Conservation (phyloP, 139 green algal species). For the Picochlorum sp. region DNA sequence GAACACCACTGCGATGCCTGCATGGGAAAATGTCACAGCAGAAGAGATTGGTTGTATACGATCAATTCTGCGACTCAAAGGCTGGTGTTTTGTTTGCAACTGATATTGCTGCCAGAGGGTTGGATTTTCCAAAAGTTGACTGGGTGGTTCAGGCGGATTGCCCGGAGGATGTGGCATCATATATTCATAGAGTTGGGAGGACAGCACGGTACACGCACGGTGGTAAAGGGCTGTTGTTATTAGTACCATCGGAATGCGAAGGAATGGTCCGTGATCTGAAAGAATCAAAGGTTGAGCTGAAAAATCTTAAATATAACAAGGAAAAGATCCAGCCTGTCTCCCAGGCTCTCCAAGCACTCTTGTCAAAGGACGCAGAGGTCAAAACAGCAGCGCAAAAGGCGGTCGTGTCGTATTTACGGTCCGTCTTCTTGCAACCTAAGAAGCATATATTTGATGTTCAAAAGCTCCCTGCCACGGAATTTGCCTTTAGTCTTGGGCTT, state of each 20-base stretch:
- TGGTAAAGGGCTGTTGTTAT: slow-evolving; percentile 69
- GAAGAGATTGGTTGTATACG: slow-evolving; percentile 75
- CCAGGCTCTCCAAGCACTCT: slow-evolving; percentile 68
- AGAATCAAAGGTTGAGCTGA: slow-evolving; percentile 75
- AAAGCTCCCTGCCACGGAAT: slow-evolving; percentile 60
- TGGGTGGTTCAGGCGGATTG: slow-evolving; percentile 99
- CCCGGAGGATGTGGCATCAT: slow-evolving; percentile 82
- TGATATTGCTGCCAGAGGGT: slow-evolving; percentile 89
- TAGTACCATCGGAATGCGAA: slow-evolving; percentile 58
- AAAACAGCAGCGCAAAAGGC: slow-evolving; percentile 82
- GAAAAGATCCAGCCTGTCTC: slow-evolving; percentile 60
- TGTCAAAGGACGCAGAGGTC: slow-evolving; percentile 78
- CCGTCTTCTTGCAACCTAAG: slow-evolving; percentile 76
- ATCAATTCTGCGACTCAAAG: slow-evolving; percentile 72
- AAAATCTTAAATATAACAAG: slow-evolving; percentile 70
- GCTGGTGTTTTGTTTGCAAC: slow-evolving; percentile 88
- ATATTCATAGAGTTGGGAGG: slow-evolving; percentile 90
- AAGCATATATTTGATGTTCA: slow-evolving; percentile 74
- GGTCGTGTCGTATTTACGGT: slow-evolving; percentile 79
- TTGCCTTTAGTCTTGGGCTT: slow-evolving; percentile 70
- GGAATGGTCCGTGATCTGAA: slow-evolving; percentile 53
- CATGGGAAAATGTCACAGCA: slow-evolving; percentile 95
- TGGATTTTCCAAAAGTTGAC: slow-evolving; percentile 93
- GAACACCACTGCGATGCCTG: slow-evolving; percentile 74
- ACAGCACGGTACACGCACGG: slow-evolving; percentile 61